These are phyloP conservation scores for Ogataea sp. DNA, from an alignment of 805 yeast species.

Conservation along the genomic window DNA sequence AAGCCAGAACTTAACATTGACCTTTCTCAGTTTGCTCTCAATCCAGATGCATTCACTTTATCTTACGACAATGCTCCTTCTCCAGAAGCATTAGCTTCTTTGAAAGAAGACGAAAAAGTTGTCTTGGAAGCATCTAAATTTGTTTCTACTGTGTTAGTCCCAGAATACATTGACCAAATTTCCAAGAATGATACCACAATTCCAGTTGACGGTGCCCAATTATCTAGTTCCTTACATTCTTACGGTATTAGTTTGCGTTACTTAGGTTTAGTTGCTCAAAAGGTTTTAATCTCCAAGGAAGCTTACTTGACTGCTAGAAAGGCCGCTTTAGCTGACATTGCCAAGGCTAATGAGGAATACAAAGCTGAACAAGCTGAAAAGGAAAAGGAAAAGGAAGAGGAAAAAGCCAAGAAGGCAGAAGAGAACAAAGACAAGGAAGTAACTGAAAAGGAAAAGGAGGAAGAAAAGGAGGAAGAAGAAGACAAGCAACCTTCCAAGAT, in stretches of 20 bases:
- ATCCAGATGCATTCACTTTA: slow-evolving; percentile 69
- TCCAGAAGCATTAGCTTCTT: slow-evolving; percentile 25
- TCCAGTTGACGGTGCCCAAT: slow-evolving; percentile 79
- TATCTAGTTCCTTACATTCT: slow-evolving; percentile 61
- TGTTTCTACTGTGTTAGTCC: slow-evolving; percentile 50
- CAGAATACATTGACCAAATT: slow-evolving; percentile 51
- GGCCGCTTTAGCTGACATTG: slow-evolving; percentile 23
- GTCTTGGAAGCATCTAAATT: slow-evolving; percentile 66
- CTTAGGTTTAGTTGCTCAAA: slow-evolving; percentile 53
- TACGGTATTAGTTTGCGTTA: slow-evolving; percentile 87
- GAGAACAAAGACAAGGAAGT: slow-evolving; percentile 24
- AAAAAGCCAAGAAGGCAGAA: slow-evolving; percentile 16
- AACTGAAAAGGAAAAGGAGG: slow-evolving; percentile 22
- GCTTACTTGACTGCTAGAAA: slow-evolving; percentile 7
- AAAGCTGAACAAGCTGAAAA: slow-evolving; percentile 13
- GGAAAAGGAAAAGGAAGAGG: slow-evolving; percentile 17
- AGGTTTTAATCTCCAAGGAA: slow-evolving; percentile 15
- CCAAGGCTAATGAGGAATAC: slow-evolving; percentile 15
- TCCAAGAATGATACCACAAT: slow-evolving; percentile 39
- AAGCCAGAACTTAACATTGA: slow-evolving; percentile 47
- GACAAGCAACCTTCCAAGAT: slow-evolving; percentile 26
- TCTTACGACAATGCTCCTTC: slow-evolving; percentile 31
- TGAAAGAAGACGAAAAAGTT: slow-evolving; percentile 46
- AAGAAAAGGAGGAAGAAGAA: slow-evolving; percentile 26
- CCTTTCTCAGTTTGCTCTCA: slow-evolving; percentile 48